phyloP scores from a whole-genome alignment of 2,329 filamentous ascomycete genomes.

The Cladorrhinum sp. region DNA sequence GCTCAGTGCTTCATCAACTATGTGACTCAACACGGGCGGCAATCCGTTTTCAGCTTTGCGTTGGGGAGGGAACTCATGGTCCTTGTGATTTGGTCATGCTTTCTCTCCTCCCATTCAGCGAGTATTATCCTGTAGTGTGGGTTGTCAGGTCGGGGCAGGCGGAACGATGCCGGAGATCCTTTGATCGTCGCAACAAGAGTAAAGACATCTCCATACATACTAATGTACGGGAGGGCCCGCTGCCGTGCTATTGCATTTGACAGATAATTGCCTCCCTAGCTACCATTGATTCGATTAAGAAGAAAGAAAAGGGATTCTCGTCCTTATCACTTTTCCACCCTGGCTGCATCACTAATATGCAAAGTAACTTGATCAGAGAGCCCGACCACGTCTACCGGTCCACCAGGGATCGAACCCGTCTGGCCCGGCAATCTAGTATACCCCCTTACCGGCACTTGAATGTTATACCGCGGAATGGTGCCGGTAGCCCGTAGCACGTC shows the following conservation, averaged over 20 bases:
- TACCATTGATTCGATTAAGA: not conserved
- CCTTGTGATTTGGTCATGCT: not conserved
- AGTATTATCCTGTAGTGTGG: not conserved
- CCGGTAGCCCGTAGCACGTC: slow-evolving; percentile 4
- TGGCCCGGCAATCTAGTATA: slow-evolving; percentile 15
- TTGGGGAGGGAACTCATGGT: not conserved
- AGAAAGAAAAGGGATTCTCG: not conserved
- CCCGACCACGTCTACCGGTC: slow-evolving; percentile 1
- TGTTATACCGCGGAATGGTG: slow-evolving; percentile 9
- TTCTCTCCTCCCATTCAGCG: not conserved
- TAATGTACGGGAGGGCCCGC: slow-evolving; percentile 26
- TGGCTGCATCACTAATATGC: slow-evolving; percentile 21
- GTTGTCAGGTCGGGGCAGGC: slow-evolving; percentile 16
- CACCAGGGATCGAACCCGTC: slow-evolving; percentile 1
- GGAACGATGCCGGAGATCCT: slow-evolving; percentile 14
- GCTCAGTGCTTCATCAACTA: slow-evolving; percentile 11
- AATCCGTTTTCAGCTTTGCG: slow-evolving; percentile 6
- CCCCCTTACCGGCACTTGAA: slow-evolving; percentile 14
- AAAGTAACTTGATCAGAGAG: slow-evolving; percentile 21
- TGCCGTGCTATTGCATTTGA: slow-evolving; percentile 21
- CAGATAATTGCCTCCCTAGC: not conserved
- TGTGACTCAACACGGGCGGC: slow-evolving; percentile 11
- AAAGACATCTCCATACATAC: slow-evolving; percentile 14
- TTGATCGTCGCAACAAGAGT: slow-evolving; percentile 14
- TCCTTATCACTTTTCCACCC: not conserved